Base-by-base conservation (phyloP, 352 stramenopile genomes). In the Pythium apleroticum region DNA sequence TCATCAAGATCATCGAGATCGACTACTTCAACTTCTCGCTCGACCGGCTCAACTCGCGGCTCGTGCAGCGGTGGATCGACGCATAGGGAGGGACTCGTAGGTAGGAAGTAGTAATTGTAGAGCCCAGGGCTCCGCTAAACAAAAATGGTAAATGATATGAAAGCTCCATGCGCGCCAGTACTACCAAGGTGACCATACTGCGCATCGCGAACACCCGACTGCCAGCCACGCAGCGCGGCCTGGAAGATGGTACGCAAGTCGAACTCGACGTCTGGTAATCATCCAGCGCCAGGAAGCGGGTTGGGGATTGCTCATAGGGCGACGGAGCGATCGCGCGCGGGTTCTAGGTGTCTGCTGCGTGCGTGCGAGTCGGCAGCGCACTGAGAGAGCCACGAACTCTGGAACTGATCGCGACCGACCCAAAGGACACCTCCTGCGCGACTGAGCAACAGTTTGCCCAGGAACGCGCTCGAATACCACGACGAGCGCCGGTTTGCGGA, bases 1-100 rank as follows among this genome's bases (percentile, higher is more conserved):
- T 78, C 9, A 78, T 91, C 59, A 88, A 87, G 69, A 84, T 93
- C 45, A 56, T 91, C 7, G 73, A 91, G 67, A 52, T 91, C 52
- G 66, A 59, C 4, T 69, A 56, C 57, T 80, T 81, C 52, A 75
- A 88, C 65, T 91, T 89, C 66, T 37, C 31, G n/a, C 22, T 52
- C 20, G 27, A 20, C n/a, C 31, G 52, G 27, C 43, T 72, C 39
- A 61, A 50, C 7, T n/a, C 27, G 7, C 31, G 22, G 1, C 54
- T 65, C 19, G 60, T 72, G 39, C 43, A 67, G 48, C 24, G n/a
- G 11, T 68, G 58, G 59, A 65, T 68, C 54, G 49, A 59, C 14
- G 43, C 58, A 5, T 71, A 35, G n/a, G n/a, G n/a, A n/a, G n/a
- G n/a, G n/a, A n/a, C n/a, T n/a, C n/a, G n/a, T n/a, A n/a, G n/a